Base-by-base conservation (phyloP, 2,329 filamentous ascomycete genomes). In the Cladosporium austrohemisphaericum region DNA sequence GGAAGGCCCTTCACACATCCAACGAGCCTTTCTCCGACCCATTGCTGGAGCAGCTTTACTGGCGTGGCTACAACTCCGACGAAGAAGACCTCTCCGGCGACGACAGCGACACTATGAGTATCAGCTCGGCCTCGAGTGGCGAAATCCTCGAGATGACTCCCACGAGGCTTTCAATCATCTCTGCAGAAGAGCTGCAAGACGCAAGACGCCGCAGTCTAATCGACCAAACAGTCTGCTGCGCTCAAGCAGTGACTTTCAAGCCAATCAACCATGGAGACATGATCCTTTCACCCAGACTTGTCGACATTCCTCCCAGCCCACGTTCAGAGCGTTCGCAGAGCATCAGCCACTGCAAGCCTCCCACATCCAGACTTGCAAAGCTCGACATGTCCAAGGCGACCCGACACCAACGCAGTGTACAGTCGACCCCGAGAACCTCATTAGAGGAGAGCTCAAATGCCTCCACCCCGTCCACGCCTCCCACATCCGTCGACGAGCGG, bases 101-200 rank as follows among this genome's bases (percentile, higher is more conserved):
- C 29, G 47, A 50, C 23, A 50, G 47, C 47, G 47, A 50, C 32
- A 36, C 37, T 5, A 32, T 36, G 29, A 50, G 47, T 31, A 50
- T 50, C 31, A 18, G 14, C 18, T 50, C 47, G n/a, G 14, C 47
- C 8, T 50, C 47, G 5, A 50, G 47, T 31, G 47, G 47, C 23
- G 47, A 50, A 22, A 50, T 50, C 29, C 31, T 43, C 33, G 38
- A 50, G 19, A 37, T 47, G 32, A 36, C 23, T n/a, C 31, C 44
- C 18, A 38, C 44, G 25, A 47, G 44, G n/a, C 44, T 47, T 22
- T 47, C 44, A 6, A 47, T 47, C 32, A 19, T 47, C 13, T 47
- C 44, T 10, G 44, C 44, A 7, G 44, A 47, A 18, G 44, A 47
- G 5, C 5, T 47, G 44, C n/a, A n/a, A n/a, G n/a, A n/a, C n/a